Evolutionary conservation across 1,284 basidiomycete species (phyloP).

Genomic region (Boletellus sp.): DNA sequence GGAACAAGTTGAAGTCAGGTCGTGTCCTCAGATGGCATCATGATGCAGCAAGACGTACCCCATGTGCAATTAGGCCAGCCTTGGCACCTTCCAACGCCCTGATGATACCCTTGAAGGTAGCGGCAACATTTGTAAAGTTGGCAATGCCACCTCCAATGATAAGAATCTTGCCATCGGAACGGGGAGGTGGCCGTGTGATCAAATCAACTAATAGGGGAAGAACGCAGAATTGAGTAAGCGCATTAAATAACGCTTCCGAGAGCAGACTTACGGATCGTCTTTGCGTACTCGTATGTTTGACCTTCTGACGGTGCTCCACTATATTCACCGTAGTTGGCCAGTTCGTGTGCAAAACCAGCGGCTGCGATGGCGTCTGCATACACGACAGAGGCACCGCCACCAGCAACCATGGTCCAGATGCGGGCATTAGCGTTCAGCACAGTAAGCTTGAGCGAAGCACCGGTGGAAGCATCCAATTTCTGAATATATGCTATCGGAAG

Average conservation of each 20-base stretch:
- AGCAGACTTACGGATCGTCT: slow-evolving; percentile 83
- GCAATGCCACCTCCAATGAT: slow-evolving; percentile 99
- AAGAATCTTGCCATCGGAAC: slow-evolving; percentile 91
- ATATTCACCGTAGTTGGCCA: slow-evolving; percentile 99
- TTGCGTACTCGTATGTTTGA: slow-evolving; percentile 99
- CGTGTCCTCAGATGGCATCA: neutral
- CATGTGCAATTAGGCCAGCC: slow-evolving; percentile 76
- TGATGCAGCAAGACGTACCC: slow-evolving; percentile 12
- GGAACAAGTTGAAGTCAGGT: neutral
- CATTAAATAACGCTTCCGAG: neutral
- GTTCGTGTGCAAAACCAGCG: slow-evolving; percentile 94
- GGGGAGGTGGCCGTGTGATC: slow-evolving; percentile 86
- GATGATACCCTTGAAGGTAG: slow-evolving; percentile 99
- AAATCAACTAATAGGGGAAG: slow-evolving; percentile 66
- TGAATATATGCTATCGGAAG: slow-evolving; percentile 80
- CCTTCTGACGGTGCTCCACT: slow-evolving; percentile 97
- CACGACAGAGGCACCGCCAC: slow-evolving; percentile 81
- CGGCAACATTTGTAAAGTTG: slow-evolving; percentile 99
- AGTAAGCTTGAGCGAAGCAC: slow-evolving; percentile 97
- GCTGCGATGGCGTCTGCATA: slow-evolving; percentile 97
- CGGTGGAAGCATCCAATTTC: slow-evolving; percentile 95
- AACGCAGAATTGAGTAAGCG: neutral
- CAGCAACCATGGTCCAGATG: slow-evolving; percentile 99
- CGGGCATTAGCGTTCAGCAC: slow-evolving; percentile 94
- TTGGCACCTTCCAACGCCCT: slow-evolving; percentile 95